phyloP scores from a whole-genome alignment of 805 yeast species.

The Nakazawaea sp. region DNA sequence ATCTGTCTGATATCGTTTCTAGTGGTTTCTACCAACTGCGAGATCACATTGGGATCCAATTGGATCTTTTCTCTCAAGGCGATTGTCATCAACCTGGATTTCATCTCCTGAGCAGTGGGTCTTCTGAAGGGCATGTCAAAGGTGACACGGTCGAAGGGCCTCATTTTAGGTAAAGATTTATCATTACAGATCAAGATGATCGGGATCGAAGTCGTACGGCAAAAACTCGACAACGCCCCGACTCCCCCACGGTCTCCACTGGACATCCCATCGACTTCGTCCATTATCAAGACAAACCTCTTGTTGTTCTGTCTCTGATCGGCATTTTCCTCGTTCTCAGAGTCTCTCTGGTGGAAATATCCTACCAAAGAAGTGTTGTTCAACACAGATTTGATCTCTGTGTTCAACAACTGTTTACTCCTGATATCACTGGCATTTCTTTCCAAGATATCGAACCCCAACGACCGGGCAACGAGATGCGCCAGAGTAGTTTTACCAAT shows the following conservation, averaged over 20 bases:
- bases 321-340: slow-evolving; percentile 16
- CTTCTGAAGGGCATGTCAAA: slow-evolving; percentile 80
- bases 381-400: slow-evolving; percentile 61
- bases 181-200: slow-evolving; percentile 93
- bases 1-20: slow-evolving; percentile 92
- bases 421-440: slow-evolving; percentile 88
- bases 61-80: slow-evolving; percentile 80
- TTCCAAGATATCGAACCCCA: slow-evolving; percentile 71
- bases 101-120: slow-evolving; percentile 77
- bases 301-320: slow-evolving; percentile 31
- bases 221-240: slow-evolving; percentile 84
- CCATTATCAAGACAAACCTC: slow-evolving; percentile 85
- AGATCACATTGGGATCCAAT: slow-evolving; percentile 73
- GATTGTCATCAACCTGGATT: slow-evolving; percentile 82
- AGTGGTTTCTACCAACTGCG: slow-evolving; percentile 78
- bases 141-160: slow-evolving; percentile 84
- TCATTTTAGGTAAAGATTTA: slow-evolving; percentile 86
- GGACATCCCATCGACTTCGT: slow-evolving; percentile 99
- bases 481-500: slow-evolving; percentile 83
- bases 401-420: slow-evolving; percentile 69
- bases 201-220: slow-evolving; percentile 82
- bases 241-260: slow-evolving; percentile 99
- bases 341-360: slow-evolving; percentile 41
- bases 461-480: slow-evolving; percentile 58
- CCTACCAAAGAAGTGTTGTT: slow-evolving; percentile 83